Base-by-base conservation (phyloP, 106 monocot species). In the Dendrobium officinale region DNA sequence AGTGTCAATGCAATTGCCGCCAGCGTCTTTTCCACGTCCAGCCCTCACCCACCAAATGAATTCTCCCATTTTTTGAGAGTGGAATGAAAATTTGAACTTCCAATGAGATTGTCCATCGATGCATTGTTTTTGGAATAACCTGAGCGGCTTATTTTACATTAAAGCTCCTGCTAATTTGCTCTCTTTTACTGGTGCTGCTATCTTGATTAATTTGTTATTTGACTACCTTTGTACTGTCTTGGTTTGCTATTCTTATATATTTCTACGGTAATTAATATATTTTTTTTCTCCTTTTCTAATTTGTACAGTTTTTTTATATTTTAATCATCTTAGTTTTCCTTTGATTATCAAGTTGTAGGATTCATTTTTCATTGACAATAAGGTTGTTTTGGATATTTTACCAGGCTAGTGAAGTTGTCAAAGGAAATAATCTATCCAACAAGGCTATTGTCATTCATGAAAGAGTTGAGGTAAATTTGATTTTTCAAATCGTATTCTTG, bases 361-460 rank as follows among this genome's bases (percentile, higher is more conserved):
- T 31, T 70, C 15, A 19, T 33, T 31, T 37, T 70, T 70, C 68
- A 37, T 70, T 70, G 5, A 70, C 9, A 33, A 33, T 70, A 15
- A 13, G 11, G 33, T 9, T 70, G 11, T 70, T 70, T 70, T 70
- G 68, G 11, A 37, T 29, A 31, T 70, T 70, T 67, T 70, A 70
- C 33, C 81, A 97, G 98, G 94, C 98, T 77, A 86, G 33, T 77
- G 94, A 98, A 89, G 83, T 98, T 78, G 94, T 94, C 15, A 94
- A 85, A 83, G 91, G 85, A 84, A 98, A 98, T 83, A 86, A 92
- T 86, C 85, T 98, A 41, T 86, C 86, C 47, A 92, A 92, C 76
- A 92, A 80, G 86, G 81, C 95, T 79, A 88, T 92, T 78, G 98
- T 98, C 42, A 81, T 98, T 55, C 98, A 92, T 88, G 92, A 90